Evolutionary conservation across 2,329 filamentous ascomycete species (phyloP), one percentile per base, ranked within the genome.

Genomic region (Colletotrichum eleusines): DNA sequence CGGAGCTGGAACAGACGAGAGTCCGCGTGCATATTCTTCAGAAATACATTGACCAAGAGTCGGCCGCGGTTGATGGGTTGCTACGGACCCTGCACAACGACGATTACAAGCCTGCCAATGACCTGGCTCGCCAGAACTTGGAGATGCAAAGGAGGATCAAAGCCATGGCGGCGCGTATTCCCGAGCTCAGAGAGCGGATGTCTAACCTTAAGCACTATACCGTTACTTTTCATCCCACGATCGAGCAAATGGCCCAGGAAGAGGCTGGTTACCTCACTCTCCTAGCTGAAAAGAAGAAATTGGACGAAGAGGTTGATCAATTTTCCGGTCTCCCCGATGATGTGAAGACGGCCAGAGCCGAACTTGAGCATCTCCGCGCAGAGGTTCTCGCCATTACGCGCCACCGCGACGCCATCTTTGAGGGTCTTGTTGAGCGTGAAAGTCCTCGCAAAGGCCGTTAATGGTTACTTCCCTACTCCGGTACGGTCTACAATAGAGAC

Each of bases 271-370:
- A 92, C 35, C 78, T 88, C 28, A 81, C 81, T 2, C 79, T 95
- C 50, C 82, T 91, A 44, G 81, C 85, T 5, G 80, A 80, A 35
- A 90, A 92, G 66, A 87, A 86, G 72, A 83, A 84, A 11, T 81
- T 95, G 53, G 90, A 93, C 69, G 79, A 80, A 1, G 87, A 91
- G 72, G 84, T 95, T 23, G 84, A 84, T 46, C 85, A 85, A 28
- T 97, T 94, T 74, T 88, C 90, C 63, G 90, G 91, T 8, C 80
- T 97, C 71, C 92, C 94, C 1, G 90, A 90, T 7, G 90, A 97
- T 76, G 81, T 88, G 11, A 87, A 90, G 58, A 85, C 88, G 57
- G 94, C 94, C 44, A 87, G 91, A 74, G 81, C 84, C n/a, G 90
- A 93, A 77, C 85, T 97, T 35, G 91, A 92, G 73, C 83, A 85